These are phyloP conservation scores for Colletotrichum incanum DNA, from an alignment of 2,329 filamentous ascomycete species.

Conservation along the genomic window DNA sequence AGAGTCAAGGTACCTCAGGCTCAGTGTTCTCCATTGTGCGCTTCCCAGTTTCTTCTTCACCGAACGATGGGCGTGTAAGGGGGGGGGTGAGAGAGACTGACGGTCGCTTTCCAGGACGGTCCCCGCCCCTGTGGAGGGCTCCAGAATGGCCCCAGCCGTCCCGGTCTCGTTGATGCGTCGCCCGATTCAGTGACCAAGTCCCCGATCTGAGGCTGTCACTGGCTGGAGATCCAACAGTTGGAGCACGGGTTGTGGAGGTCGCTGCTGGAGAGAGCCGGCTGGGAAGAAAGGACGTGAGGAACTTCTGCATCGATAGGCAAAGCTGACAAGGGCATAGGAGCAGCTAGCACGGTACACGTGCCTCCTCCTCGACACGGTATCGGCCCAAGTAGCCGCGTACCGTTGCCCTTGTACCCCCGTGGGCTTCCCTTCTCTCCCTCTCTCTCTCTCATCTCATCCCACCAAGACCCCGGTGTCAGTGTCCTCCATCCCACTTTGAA, in stretches of 20 bases:
- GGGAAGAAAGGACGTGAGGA: background rate
- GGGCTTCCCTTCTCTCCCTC: background rate
- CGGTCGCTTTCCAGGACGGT: background rate
- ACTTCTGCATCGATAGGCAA: background rate
- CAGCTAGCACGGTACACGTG: slow-evolving; percentile 33
- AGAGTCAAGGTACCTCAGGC: no score
- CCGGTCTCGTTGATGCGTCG: slow-evolving; percentile 23
- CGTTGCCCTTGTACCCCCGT: background rate
- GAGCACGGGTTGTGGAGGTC: slow-evolving; percentile 13
- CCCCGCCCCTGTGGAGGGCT: slow-evolving; percentile 3
- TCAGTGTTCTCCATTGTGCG: background rate
- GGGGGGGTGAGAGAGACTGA: slow-evolving; percentile 4
- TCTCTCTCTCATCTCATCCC: background rate
- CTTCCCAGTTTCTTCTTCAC: slow-evolving; percentile 14
- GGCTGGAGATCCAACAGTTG: slow-evolving; percentile 3
- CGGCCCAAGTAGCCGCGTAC: slow-evolving; percentile 24
- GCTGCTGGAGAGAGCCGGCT: background rate
- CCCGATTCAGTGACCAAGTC: slow-evolving; percentile 34
- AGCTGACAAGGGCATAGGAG: no score
- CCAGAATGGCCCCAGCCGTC: slow-evolving; percentile 15
- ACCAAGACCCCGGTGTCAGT: background rate
- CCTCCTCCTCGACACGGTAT: slow-evolving; percentile 18
- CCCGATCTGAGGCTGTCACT: slow-evolving; percentile 27
- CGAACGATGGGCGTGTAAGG: background rate
- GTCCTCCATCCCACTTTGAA: slow-evolving; percentile 12